Evolutionary conservation across 148 eudicot species (phyloP), one percentile per base, ranked within the genome.

Genomic region (Amaranthus cruentus): DNA sequence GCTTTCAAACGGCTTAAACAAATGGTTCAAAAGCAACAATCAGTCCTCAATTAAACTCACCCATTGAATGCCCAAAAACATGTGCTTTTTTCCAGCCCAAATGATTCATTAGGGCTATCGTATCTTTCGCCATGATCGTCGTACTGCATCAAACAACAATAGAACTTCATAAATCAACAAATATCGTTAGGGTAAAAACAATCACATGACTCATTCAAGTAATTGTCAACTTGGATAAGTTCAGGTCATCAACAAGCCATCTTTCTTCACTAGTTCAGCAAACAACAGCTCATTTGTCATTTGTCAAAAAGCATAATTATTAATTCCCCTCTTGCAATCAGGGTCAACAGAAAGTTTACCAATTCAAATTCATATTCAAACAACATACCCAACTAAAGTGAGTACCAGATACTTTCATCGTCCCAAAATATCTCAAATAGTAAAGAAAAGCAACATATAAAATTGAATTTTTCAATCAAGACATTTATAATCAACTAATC

Each of bases 11-110:
- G 10, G 5, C 12, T 10, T 6, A 48, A 44, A 57, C 18, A 58
- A 28, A 70, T 6, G 73, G 48, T 28, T 55, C 55, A 42, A 55
- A 11, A 0, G 6, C 14, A 68, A 5, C 12, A 13, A 14, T 11
- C 47, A 50, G 12, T 61, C 55, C 44, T 13, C 50, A 12, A 6
- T 6, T 38, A 50, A 51, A 86, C 93, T 85, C 75, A 95, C 99
- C 97, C 99, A 95, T 95, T 54, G 99, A 95, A 84, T 95, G 99
- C 47, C 99, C 99, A 74, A 92, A 87, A 49, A 95, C 83, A 80
- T 91, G 99, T 21, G 94, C 97, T 81, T 86, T 86, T 72, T 72
- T 73, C 98, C 99, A 95, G 60, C 97, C 97, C 81, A 95, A 76
- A 73, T 95, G 99, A 83, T 95, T 94, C 96, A 95, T 85, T 66